phyloP scores from a whole-genome alignment of 345 rosid species.

The Citrus maxima region DNA sequence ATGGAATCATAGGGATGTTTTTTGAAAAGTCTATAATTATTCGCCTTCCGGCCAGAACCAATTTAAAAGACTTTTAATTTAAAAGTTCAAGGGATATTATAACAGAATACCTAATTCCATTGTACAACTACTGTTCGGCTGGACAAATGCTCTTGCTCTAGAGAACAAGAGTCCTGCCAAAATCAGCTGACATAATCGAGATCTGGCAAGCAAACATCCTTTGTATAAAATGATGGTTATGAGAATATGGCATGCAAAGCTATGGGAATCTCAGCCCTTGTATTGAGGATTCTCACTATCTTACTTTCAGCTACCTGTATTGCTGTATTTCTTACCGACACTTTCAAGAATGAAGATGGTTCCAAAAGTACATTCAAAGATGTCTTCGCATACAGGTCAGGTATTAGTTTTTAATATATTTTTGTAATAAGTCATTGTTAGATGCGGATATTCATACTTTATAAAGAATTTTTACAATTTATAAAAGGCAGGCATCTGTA shows the following conservation, averaged over 20 bases:
- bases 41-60: too few species aligned
- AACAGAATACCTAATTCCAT: neutral
- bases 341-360: conserved; percentile 8
- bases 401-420: too few species aligned
- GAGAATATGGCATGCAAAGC: neutral
- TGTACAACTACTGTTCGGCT: neutral
- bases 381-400: conserved; percentile 25
- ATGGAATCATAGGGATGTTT: too few species aligned
- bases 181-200: neutral
- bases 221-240: neutral
- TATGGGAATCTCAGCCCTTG: conserved; percentile 18
- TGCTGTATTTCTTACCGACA: conserved; percentile 16
- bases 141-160: neutral
- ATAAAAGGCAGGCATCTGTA: too few species aligned
- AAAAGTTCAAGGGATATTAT: too few species aligned
- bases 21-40: too few species aligned
- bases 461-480: too few species aligned
- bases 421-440: too few species aligned
- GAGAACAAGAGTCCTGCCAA: neutral
- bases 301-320: conserved; percentile 12
- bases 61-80: too few species aligned
- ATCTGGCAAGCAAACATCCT: neutral
- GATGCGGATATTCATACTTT: neutral
- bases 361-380: conserved; percentile 29
- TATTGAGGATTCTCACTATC: conserved; percentile 31